Conservation (phyloP, 257 asterid species). For the Buddleja alternifolia region DNA sequence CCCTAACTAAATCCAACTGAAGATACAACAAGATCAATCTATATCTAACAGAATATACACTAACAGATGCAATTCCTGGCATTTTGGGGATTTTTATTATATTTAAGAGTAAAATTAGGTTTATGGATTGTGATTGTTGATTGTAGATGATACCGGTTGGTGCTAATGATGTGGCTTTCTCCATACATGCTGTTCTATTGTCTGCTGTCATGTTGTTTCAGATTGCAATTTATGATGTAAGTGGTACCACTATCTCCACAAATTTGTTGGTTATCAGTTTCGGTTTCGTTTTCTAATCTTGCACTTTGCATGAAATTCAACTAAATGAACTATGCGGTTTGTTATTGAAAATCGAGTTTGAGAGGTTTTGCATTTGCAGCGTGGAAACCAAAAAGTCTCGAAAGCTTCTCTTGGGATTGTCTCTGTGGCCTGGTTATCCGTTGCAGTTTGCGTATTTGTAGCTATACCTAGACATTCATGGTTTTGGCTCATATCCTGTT, state of each 20-base stretch:
- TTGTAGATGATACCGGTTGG: slow-evolving; percentile 82
- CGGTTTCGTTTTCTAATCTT: not conserved
- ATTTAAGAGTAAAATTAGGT: not conserved
- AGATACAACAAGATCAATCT: too few relatives aligned
- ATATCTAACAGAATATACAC: too few relatives aligned
- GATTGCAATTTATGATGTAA: slow-evolving; percentile 67
- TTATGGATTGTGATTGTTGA: slow-evolving; percentile 11
- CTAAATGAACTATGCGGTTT: too few relatives aligned
- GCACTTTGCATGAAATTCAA: not conserved
- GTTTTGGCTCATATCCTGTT: slow-evolving; percentile 79
- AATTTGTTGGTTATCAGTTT: too few relatives aligned
- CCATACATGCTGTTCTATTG: slow-evolving; percentile 66
- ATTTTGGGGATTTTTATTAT: not conserved
- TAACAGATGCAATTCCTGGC: too few relatives aligned
- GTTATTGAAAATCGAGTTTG: too few relatives aligned
- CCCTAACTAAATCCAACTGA: too few relatives aligned
- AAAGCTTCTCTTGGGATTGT: slow-evolving; percentile 39
- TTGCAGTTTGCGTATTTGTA: slow-evolving; percentile 56
- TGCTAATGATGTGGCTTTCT: slow-evolving; percentile 78
- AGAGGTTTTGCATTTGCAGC: slow-evolving; percentile 38
- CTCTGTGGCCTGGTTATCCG: slow-evolving; percentile 44
- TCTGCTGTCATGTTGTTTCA: slow-evolving; percentile 61
- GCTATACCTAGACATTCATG: slow-evolving; percentile 67
- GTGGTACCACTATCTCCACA: slow-evolving; percentile 28
- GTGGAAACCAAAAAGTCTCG: slow-evolving; percentile 72